Evolutionary conservation across 345 rosid genomes (phyloP), one percentile per base, ranked within the genome.

Genomic region (Boechera divaricarpa): DNA sequence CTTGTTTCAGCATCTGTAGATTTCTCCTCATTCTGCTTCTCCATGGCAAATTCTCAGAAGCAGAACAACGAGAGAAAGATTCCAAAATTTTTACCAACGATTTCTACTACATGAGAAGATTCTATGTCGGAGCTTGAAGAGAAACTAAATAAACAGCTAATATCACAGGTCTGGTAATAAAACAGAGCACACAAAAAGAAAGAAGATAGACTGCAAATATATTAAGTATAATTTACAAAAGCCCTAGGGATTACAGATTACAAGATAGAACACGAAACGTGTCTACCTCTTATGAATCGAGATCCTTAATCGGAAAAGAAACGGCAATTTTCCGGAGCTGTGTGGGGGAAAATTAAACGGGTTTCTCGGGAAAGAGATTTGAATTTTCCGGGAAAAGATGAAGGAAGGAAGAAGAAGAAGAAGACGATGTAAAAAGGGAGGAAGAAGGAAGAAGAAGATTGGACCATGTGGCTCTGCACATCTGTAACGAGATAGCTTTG

Each of bases 1-100:
- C 79, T 86, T 76, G 75, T 70, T 62, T 62, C 5, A 51, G 13
- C 38, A 69, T 83, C 86, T 41, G 79, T 56, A 42, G 77, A 80
- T 41, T 42, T 54, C 28, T 74, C 86, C 61, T 69, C 83, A 61
- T 55, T 53, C 11, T 69, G 72, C 72, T 77, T 64, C 48, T 18
- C 77, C 81, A 77, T 64, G 53, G 28, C 12, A 51, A 32, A 59
- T 21, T 16, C 39, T 15, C 64, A 73, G 71, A 64, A 73, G 54
- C 53, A 56, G 29, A 73, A 54, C 39, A 16, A 6, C 35, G 32
- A 67, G 72, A 56, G 72, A 58, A 49, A 41, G 58, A 69, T 24
- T 77, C 70, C 70, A 24, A 10, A 13, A 12, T 21, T 45, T 3
- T 24, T 10, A 26, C 66, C 31, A 42, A 70, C 13, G 70, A 48